Evolutionary conservation across 2,329 filamentous ascomycete genomes (phyloP).

Genomic region (Curvularia eragrostidis): DNA sequence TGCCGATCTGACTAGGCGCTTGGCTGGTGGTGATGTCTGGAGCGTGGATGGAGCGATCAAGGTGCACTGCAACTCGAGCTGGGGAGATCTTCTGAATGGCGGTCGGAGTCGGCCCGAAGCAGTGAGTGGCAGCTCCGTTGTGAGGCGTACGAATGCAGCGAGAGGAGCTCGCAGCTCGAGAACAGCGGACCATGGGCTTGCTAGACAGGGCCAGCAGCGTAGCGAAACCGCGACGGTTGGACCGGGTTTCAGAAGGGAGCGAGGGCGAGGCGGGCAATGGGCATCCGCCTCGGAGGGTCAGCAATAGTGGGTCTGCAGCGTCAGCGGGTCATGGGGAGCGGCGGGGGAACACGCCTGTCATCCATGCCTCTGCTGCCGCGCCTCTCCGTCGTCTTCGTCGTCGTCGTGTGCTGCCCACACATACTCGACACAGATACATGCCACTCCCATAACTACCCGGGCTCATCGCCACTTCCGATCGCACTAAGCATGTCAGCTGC

Average conservation of each 20-base stretch:
- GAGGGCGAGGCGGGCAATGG: background rate
- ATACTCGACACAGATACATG: background rate
- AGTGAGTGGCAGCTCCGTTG: background rate
- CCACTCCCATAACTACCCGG: too few species aligned
- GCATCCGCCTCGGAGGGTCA: background rate
- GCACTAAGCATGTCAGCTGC: conserved; percentile 7
- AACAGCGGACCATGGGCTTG: too few species aligned
- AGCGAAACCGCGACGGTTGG: background rate
- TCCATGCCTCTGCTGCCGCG: conserved; percentile 15
- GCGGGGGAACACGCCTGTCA: background rate
- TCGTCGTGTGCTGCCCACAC: background rate
- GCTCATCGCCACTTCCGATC: background rate
- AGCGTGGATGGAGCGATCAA: background rate
- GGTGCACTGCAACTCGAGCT: background rate
- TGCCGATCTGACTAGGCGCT: background rate
- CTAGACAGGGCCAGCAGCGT: background rate
- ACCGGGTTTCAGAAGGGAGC: conserved; percentile 3
- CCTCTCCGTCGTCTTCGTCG: conserved; percentile 7
- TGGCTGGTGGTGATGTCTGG: background rate
- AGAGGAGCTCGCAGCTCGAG: background rate
- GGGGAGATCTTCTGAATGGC: background rate
- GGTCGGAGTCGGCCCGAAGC: background rate
- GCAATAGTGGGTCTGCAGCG: conserved; percentile 14
- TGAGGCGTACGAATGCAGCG: conserved; percentile 3
- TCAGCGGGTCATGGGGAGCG: conserved; percentile 8